Percentiles rank a stretch among this genome's conserved stretches.
These are phyloP conservation scores for Cadophora sp. DNA, from an alignment of 2,329 filamentous ascomycete genomes.

Conservation along the genomic window DNA sequence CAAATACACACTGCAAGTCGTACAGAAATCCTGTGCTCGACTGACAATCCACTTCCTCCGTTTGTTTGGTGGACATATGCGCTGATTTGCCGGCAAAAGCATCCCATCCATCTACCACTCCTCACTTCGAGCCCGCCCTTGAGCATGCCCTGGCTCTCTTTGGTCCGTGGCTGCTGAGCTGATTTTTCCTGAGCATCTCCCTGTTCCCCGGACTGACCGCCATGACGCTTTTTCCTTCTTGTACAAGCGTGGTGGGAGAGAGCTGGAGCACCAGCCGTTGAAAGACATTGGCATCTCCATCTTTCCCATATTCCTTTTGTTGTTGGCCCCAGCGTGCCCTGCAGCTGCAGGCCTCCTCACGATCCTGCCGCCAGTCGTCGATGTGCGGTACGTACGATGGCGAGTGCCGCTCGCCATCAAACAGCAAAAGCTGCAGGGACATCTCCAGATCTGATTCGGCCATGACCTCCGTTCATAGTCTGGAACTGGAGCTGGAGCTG, in stretches of 20 bases:
- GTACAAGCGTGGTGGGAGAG: slow-evolving; percentile 11
- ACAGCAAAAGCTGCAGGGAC: background rate
- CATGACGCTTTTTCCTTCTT: slow-evolving; percentile 14
- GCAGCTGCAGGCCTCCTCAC: slow-evolving; percentile 12
- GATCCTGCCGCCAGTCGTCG: slow-evolving; percentile 6
- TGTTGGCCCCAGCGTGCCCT: background rate
- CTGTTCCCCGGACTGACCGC: slow-evolving; percentile 24
- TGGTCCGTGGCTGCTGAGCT: slow-evolving; percentile 19
- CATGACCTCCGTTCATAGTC: background rate
- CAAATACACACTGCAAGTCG: background rate
- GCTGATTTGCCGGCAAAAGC: background rate
- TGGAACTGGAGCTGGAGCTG: background rate
- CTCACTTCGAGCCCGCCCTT: background rate
- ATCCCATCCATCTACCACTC: background rate
- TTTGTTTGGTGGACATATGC: slow-evolving; percentile 2
- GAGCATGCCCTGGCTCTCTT: background rate
- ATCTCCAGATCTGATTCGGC: background rate
- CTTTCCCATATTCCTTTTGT: slow-evolving; percentile 24
- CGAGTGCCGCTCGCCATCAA: background rate
- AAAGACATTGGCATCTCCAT: slow-evolving; percentile 3
- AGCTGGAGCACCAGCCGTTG: slow-evolving; percentile 4
- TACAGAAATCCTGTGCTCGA: background rate
- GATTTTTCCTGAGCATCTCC: slow-evolving; percentile 4
- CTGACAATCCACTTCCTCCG: background rate
- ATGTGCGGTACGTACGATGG: background rate